Conservation (phyloP, 2,329 filamentous ascomycete genomes). For the Penicillium sp. region DNA sequence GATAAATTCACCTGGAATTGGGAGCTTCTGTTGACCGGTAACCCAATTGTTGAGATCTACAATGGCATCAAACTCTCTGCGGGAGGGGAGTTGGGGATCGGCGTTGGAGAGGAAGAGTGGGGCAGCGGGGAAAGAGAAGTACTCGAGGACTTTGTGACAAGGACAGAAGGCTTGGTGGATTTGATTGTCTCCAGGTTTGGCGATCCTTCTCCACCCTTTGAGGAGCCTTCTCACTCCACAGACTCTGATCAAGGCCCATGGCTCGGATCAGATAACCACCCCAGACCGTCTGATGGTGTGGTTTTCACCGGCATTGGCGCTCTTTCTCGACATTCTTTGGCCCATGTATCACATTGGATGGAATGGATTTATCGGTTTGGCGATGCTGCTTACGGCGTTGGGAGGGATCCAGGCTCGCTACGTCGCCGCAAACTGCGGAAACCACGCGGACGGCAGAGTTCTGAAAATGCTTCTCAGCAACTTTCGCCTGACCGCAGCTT, state of each 20-base stretch:
- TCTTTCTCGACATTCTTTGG: slow-evolving; percentile 69
- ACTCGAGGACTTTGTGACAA: slow-evolving; percentile 78
- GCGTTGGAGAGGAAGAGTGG: slow-evolving; percentile 92
- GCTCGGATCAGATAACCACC: slow-evolving; percentile 71
- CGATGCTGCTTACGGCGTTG: slow-evolving; percentile 79
- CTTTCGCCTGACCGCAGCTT: slow-evolving; percentile 26
- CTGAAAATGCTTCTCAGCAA: slow-evolving; percentile 16
- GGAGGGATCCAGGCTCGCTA: slow-evolving; percentile 71
- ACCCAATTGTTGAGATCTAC: slow-evolving; percentile 77
- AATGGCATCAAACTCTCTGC: slow-evolving; percentile 84
- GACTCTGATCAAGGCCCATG: slow-evolving; percentile 53
- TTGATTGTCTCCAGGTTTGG: slow-evolving; percentile 86
- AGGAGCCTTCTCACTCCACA: slow-evolving; percentile 19
- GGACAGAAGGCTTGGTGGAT: slow-evolving; percentile 83
- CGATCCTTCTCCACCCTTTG: slow-evolving; percentile 45
- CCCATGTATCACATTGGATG: slow-evolving; percentile 80
- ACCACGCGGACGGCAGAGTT: slow-evolving; percentile 22
- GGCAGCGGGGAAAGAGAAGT: slow-evolving; percentile 93
- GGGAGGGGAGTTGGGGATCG: slow-evolving; percentile 87
- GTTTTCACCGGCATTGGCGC: slow-evolving; percentile 81
- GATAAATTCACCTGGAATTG: slow-evolving; percentile 66
- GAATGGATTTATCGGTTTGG: slow-evolving; percentile 85
- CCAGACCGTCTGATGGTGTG: slow-evolving; percentile 74
- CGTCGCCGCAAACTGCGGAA: slow-evolving; percentile 50
- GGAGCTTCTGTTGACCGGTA: slow-evolving; percentile 89